Percentiles rank a stretch among this genome's conserved stretches.
Conservation (phyloP, 1,139 yeast genomes). For the Zygosaccharomyces sapae region DNA sequence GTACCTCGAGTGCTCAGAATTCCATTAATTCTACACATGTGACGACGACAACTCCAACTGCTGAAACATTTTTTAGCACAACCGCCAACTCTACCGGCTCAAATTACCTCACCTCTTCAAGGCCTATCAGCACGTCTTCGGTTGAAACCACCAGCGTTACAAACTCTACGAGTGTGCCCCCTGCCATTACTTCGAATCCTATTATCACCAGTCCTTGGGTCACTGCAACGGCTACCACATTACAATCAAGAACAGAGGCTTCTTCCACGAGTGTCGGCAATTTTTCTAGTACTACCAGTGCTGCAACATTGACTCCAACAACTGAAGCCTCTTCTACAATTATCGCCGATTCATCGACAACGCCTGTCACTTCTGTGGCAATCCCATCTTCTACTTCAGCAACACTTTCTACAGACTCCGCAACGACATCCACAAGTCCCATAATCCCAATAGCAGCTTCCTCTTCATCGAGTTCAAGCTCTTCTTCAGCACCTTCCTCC, state of each 20-base stretch:
- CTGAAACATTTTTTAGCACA: not conserved
- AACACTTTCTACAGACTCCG: not conserved
- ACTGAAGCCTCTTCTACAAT: no score
- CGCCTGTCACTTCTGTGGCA: not conserved
- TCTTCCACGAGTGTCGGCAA: not conserved
- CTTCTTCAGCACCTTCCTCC: constrained; percentile 2
- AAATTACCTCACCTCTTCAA: not conserved
- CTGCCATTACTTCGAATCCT: constrained; percentile 1
- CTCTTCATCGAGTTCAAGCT: not conserved
- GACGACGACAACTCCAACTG: not conserved
- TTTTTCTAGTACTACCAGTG: no score
- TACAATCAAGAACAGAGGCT: no score
- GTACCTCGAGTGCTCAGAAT: not conserved
- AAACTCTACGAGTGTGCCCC: not conserved
- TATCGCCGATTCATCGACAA: not conserved
- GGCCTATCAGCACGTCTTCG: not conserved
- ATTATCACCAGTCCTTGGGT: constrained; percentile 4
- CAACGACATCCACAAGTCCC: not conserved
- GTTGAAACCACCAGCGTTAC: not conserved
- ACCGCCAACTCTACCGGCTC: not conserved
- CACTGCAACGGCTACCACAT: not conserved
- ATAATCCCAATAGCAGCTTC: not conserved
- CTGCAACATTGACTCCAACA: no score
- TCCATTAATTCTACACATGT: not conserved
- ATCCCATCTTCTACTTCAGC: not conserved